Conservation (phyloP, 306 rosid genomes). For the Arachis stenosperma region DNA sequence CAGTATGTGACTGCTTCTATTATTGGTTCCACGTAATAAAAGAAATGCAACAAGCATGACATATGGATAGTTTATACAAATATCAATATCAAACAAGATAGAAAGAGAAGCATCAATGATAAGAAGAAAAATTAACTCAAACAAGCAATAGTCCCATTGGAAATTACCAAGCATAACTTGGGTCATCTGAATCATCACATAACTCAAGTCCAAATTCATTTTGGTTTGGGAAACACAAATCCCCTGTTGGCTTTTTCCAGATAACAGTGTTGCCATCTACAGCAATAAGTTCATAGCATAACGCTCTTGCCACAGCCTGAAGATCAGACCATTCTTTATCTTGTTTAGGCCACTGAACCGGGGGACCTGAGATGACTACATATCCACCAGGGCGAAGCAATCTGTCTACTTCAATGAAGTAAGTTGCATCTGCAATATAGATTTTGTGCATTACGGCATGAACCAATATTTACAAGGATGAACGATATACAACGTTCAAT, state of each 20-base stretch:
- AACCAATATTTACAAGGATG: constrained; percentile 18
- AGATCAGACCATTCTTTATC: constrained; percentile 99
- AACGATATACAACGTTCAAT: constrained; percentile 25
- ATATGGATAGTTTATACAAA: constrained; percentile 12
- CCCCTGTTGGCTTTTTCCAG: constrained; percentile 88
- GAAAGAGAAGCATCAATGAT: constrained; percentile 23
- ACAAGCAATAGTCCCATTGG: constrained; percentile 15
- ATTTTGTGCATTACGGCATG: constrained; percentile 40
- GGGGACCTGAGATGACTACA: constrained; percentile 94
- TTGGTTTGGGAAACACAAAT: constrained; percentile 78
- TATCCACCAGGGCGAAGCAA: constrained; percentile 97
- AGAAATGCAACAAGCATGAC: constrained; percentile 4
- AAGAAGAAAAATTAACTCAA: constrained; percentile 21
- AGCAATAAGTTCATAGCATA: constrained; percentile 89
- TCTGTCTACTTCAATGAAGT: constrained; percentile 94
- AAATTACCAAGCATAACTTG: constrained; percentile 83
- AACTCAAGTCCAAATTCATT: constrained; percentile 82
- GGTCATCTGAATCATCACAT: constrained; percentile 79
- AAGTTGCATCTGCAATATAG: constrained; percentile 78
- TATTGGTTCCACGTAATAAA: constrained; percentile 11
- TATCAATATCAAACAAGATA: constrained; percentile 1
- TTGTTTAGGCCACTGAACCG: constrained; percentile 96
- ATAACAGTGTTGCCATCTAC: constrained; percentile 93
- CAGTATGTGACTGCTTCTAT: background rate
- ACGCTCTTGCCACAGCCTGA: constrained; percentile 88